Evolutionary conservation across 768 basidiomycete genomes (phyloP), one percentile per base, ranked within the genome.

Genomic region (Hortiboletus campestris): DNA sequence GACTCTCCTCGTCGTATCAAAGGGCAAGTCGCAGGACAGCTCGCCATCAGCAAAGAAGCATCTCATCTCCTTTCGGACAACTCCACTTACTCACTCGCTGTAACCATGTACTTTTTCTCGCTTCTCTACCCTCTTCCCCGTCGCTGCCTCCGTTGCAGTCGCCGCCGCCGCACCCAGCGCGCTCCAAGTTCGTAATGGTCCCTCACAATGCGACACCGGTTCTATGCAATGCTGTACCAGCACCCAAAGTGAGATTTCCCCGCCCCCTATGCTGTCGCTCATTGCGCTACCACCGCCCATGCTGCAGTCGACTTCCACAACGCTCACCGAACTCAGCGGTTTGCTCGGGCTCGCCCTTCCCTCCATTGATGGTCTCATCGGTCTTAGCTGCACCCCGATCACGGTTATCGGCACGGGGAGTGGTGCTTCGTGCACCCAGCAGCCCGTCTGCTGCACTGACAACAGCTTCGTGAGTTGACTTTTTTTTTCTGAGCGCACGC

Each of bases 401-500:
- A 49, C 39, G 3, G 35, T 9, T 1, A 1, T 38, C 1, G 47
- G 50, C 0, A 2, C 19, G 0, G 65, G 53, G 8, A 49, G 19
- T 1, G 60, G 51, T 11, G 35, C 52, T 1, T 1, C 17, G 1
- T 66, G 65, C 35, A 34, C 40, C 12, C 35, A 53, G 20, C 47
- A 67, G 35, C 19, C 65, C 0, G 59, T 67, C 31, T 66, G 65
- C 22, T 66, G 65, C 49, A 51, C 34, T 4, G 46, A 41, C 2
- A 55, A 66, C 6, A 22, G 13, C 4, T 58, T 43, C 9, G 65
- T 66, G 14, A 59, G 62, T 31, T 8, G 3, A 0, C 8, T 1
- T 20, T 43, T 22, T 20, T 8, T 17, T n/a, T 3, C 31, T 1
- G 8, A 22, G 10, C 1, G 17, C 32, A 35, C 25, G n/a, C 17